A percentile compares a stretch with the other conserved stretches of the same genome.
These are phyloP conservation scores for Cercospora sesami DNA, from an alignment of 2,329 filamentous ascomycete species.

Conservation along the genomic window DNA sequence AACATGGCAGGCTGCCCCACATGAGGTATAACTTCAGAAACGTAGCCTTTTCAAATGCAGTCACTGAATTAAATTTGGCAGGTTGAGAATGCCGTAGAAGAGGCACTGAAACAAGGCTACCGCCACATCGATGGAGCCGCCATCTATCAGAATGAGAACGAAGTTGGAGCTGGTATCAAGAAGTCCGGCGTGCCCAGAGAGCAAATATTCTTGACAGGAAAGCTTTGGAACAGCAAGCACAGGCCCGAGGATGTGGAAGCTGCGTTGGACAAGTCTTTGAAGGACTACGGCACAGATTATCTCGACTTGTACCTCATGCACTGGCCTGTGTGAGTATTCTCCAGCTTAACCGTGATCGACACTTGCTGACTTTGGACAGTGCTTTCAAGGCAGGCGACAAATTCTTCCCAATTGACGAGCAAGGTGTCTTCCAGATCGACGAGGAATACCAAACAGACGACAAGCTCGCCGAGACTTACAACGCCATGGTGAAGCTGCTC, in stretches of 20 bases:
- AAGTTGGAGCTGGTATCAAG: constrained; percentile 33
- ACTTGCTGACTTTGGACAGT: constrained; percentile 10
- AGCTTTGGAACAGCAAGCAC: constrained; percentile 62
- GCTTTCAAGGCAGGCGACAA: constrained; percentile 24
- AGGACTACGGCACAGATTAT: constrained; percentile 48
- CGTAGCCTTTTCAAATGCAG: constrained; percentile 33
- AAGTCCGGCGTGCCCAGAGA: constrained; percentile 32
- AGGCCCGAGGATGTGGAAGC: constrained; percentile 50
- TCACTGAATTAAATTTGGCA: constrained; percentile 34
- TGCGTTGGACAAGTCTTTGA: constrained; percentile 39
- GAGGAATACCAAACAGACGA: constrained; percentile 45
- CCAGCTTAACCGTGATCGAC: not conserved
- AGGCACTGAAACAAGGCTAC: constrained; percentile 43
- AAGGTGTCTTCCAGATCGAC: constrained; percentile 25
- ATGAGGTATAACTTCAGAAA: constrained; percentile 22
- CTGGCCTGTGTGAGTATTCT: constrained; percentile 51
- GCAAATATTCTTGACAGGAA: constrained; percentile 52
- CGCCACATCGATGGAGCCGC: constrained; percentile 43
- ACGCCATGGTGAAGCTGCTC: constrained; percentile 32
- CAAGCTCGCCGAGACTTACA: constrained; percentile 33
- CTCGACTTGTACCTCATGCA: constrained; percentile 55
- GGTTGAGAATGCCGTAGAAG: constrained; percentile 31
- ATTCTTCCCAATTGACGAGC: constrained; percentile 46
- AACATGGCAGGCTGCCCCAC: constrained; percentile 41
- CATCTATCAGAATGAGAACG: constrained; percentile 39